A percentile compares a stretch with the other conserved stretches of the same genome.
Evolutionary conservation across 1,139 yeast genomes (phyloP).

Genomic region (Lodderomyces parapsilosis): DNA sequence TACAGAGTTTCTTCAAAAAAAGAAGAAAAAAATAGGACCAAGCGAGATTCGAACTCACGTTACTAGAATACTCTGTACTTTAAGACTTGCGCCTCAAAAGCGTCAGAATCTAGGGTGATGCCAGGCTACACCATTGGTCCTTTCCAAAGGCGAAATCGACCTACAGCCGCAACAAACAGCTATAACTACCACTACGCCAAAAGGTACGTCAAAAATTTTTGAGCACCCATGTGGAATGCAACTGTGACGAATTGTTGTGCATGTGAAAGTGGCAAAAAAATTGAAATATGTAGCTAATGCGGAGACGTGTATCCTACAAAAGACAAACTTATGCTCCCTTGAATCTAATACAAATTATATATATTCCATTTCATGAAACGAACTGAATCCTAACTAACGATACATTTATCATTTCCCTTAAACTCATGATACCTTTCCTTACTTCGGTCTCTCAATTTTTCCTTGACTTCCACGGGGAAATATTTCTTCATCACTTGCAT

Average conservation of each 20-base stretch:
- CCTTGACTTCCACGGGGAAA: conserved; percentile 67
- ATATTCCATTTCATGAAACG: not conserved
- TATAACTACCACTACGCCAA: not conserved
- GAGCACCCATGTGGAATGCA: not conserved
- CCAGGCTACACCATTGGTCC: conserved; percentile 37
- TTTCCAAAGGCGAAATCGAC: not conserved
- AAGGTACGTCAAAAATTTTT: not conserved
- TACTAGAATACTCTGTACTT: conserved; percentile 21
- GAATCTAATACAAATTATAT: no score
- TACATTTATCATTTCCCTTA: conserved; percentile 24
- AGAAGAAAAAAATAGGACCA: conserved; percentile 22
- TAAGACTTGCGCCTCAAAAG: not conserved
- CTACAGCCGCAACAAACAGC: not conserved
- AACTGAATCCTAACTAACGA: conserved; percentile 16
- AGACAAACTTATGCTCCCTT: no score
- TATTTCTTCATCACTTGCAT: conserved; percentile 54
- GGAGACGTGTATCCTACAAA: no score
- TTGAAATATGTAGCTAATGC: no score
- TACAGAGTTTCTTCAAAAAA: no score
- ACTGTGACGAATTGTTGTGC: not conserved
- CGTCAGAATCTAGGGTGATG: conserved; percentile 36
- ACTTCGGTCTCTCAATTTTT: conserved; percentile 58
- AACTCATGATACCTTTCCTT: conserved; percentile 47
- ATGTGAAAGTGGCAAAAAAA: no score
- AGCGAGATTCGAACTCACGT: conserved; percentile 41